Conservation (phyloP, 495 filamentous ascomycete species). For the Astrocystis sublimbata region DNA sequence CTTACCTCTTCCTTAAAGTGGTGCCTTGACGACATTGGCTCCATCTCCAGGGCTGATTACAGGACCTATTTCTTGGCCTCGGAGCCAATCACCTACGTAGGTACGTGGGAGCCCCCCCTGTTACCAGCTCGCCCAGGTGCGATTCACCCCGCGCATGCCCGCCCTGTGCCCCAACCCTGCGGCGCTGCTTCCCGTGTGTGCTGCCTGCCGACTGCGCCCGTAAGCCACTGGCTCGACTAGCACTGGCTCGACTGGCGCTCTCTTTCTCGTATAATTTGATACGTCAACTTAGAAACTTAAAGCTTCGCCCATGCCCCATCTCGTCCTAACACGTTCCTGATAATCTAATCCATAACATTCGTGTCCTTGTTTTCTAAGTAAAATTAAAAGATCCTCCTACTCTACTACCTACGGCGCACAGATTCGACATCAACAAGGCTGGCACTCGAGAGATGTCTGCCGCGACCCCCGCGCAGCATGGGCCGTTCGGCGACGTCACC, state of each 20-base stretch:
- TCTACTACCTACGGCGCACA: too few relatives aligned
- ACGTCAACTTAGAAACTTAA: too few relatives aligned
- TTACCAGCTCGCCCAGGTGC: background rate
- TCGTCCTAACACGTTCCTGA: too few relatives aligned
- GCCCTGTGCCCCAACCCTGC: too few relatives aligned
- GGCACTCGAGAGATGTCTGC: conserved; percentile 26
- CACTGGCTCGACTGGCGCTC: too few relatives aligned
- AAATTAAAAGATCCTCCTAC: too few relatives aligned
- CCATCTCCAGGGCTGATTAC: background rate
- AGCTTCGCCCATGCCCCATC: too few relatives aligned
- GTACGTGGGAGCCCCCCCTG: background rate
- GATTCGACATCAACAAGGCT: too few relatives aligned
- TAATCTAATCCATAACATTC: too few relatives aligned
- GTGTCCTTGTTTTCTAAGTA: too few relatives aligned
- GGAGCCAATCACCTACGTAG: background rate
- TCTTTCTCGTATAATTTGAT: too few relatives aligned
- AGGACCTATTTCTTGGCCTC: background rate
- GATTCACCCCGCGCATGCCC: conserved; percentile 14
- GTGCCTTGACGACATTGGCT: conserved; percentile 2
- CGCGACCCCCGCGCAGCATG: conserved; percentile 26
- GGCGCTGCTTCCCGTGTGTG: too few relatives aligned
- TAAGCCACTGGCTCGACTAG: background rate
- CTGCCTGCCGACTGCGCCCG: background rate
- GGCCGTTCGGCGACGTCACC: conserved; percentile 18
- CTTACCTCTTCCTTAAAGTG: background rate